Percentiles rank a stretch among this genome's conserved stretches.
Evolutionary conservation across 768 basidiomycete species (phyloP).

Genomic region (Mrakia gelida): DNA sequence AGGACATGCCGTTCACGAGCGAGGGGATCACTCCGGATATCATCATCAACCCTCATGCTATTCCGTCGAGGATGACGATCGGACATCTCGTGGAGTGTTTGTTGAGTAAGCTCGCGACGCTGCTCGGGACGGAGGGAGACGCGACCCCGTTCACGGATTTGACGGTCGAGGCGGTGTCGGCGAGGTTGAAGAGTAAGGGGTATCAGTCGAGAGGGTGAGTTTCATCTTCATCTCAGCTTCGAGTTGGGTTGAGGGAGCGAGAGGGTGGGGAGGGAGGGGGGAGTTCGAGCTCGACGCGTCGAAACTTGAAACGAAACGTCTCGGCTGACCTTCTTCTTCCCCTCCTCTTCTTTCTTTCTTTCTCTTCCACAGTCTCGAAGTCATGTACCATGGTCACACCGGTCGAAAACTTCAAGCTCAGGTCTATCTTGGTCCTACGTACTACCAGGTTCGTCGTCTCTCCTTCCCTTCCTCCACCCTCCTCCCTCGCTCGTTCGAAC

Average conservation of each 20-base stretch:
- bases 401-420: conserved; percentile 98
- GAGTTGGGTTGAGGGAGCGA: background rate
- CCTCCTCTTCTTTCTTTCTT: background rate
- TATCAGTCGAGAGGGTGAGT: conserved; percentile 85
- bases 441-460: conserved; percentile 62
- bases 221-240: background rate
- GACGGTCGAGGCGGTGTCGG: conserved; percentile 97
- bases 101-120: conserved; percentile 89
- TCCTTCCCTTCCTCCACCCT: background rate
- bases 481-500: background rate
- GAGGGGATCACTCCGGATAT: conserved; percentile 96
- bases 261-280: no score
- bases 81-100: conserved; percentile 99
- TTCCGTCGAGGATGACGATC: conserved; percentile 99
- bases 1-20: conserved; percentile 98
- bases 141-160: conserved; percentile 98
- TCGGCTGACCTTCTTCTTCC: background rate
- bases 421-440: conserved; percentile 96
- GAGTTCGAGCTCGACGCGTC: background rate
- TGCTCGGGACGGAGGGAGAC: conserved; percentile 95
- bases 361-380: conserved; percentile 55
- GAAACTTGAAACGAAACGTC: background rate
- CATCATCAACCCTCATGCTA: conserved; percentile 98
- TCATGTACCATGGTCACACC: conserved; percentile 99
- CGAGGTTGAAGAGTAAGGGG: conserved; percentile 75